phyloP scores from a whole-genome alignment of 1,284 basidiomycete species.

The Ganoderma multipileum region DNA sequence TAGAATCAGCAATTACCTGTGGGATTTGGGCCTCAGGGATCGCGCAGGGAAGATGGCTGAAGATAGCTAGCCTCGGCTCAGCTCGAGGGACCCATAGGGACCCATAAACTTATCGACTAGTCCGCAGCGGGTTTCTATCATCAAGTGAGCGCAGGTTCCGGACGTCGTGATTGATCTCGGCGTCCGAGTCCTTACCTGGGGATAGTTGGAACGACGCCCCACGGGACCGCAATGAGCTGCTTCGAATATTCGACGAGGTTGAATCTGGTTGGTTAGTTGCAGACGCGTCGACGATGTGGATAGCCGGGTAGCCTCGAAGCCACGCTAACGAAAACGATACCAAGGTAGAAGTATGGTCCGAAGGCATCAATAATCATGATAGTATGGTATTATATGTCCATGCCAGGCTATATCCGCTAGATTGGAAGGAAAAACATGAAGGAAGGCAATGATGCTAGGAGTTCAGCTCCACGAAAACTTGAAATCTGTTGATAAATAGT shows the following conservation, averaged over 20 bases:
- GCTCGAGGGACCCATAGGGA: conserved; percentile 23
- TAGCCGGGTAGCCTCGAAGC: neutral
- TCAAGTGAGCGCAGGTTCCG: neutral
- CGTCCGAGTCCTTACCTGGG: neutral
- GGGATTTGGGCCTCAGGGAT: neutral
- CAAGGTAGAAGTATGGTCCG: neutral
- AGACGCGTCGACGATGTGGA: too few species aligned
- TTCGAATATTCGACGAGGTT: neutral
- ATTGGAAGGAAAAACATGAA: conserved; percentile 1
- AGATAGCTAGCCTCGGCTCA: neutral
- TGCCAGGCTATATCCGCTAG: conserved; percentile 10
- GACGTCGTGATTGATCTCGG: neutral
- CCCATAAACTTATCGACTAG: conserved; percentile 16
- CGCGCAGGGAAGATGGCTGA: neutral
- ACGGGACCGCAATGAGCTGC: neutral
- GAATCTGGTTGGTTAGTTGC: neutral
- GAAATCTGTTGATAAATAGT: neutral
- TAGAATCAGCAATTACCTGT: neutral
- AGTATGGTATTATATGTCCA: conserved; percentile 3
- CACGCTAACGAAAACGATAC: neutral
- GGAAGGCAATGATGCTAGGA: conserved; percentile 15
- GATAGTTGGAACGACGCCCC: neutral
- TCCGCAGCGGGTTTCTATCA: neutral
- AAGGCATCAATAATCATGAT: neutral
- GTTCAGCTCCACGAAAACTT: conserved; percentile 21